These are phyloP conservation scores for Stellera chamaejasme DNA, from an alignment of 345 rosid genomes.

Conservation along the genomic window DNA sequence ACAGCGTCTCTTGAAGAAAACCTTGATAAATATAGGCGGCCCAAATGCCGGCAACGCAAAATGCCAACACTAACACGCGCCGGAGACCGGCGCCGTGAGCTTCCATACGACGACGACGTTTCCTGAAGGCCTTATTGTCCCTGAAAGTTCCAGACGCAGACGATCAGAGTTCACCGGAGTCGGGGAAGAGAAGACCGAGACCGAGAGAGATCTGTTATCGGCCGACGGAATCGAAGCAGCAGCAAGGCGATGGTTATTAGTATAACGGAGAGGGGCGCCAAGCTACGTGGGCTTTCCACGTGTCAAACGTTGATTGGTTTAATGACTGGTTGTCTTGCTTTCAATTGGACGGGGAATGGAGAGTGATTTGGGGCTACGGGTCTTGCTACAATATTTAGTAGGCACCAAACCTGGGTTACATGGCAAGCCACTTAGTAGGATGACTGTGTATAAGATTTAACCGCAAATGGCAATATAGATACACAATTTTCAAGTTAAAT, in stretches of 20 bases:
- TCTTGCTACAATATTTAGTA: too few relatives aligned
- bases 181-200: not conserved
- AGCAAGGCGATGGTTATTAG: not conserved
- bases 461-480: too few relatives aligned
- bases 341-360: slow-evolving; percentile 39
- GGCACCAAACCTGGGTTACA: too few relatives aligned
- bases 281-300: slow-evolving; percentile 42
- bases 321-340: slow-evolving; percentile 13
- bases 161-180: slow-evolving; percentile 4
- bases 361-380: too few relatives aligned
- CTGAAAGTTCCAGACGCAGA: not conserved
- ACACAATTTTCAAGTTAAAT: too few relatives aligned
- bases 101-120: slow-evolving; percentile 34
- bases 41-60: slow-evolving; percentile 97
- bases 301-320: slow-evolving; percentile 30
- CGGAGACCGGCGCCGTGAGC: slow-evolving; percentile 64
- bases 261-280: slow-evolving; percentile 23
- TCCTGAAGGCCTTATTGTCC: not conserved
- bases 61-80: slow-evolving; percentile 53
- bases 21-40: slow-evolving; percentile 96
- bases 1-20: slow-evolving; percentile 90
- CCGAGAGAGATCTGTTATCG: not conserved
- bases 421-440: too few relatives aligned
- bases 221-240: not conserved
- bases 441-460: too few relatives aligned